Evolutionary conservation across 352 stramenopile genomes (phyloP), one percentile per base, ranked within the genome.

Genomic region (Thraustochytrium striatum): DNA sequence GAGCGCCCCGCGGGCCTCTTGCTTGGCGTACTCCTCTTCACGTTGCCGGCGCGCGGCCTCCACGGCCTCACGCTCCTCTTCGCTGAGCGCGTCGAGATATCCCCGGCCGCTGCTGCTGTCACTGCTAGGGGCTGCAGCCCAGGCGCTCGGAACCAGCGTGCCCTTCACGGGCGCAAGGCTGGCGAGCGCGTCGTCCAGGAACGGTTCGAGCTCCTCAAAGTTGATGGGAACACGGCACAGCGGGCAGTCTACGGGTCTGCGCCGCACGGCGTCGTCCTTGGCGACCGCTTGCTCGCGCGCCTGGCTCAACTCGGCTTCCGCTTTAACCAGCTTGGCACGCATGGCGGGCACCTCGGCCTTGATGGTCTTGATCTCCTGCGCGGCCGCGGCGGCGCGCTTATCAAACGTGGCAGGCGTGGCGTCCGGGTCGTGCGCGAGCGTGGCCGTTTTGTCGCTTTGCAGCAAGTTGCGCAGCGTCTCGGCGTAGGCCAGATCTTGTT

Each of bases 201-300:
- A 8, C 25, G 47, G 32, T 7, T 38, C 1, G 33, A 80, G 44
- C 41, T 75, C 65, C 3, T 25, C 50, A 38, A 61, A 70, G 7
- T 21, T 32, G 36, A 75, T 75, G 32, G 44, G 44, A 21, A 62
- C 9, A n/a, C 68, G 58, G 52, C 65, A 75, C 52, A 75, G 43
- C 5, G 65, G 65, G 47, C 65, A 75, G 35, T 75, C 65, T 5
- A 75, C 16, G 28, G 32, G 30, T 2, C 68, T 30, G n/a, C 50
- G 65, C 43, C 50, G n/a, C 7, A 30, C 65, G 5, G 28, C 19
- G 3, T 41, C n/a, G 9, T 16, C 50, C 44, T 61, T 9, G 11
- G 44, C 65, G n/a, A n/a, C 47, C 30, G 30, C 8, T 0, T 70
- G 7, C 3, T 39, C 21, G 33, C 39, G 7, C n/a, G 61, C n/a